These are phyloP conservation scores for Leccinum subtestaceum DNA, from an alignment of 768 basidiomycete genomes.

Conservation along the genomic window DNA sequence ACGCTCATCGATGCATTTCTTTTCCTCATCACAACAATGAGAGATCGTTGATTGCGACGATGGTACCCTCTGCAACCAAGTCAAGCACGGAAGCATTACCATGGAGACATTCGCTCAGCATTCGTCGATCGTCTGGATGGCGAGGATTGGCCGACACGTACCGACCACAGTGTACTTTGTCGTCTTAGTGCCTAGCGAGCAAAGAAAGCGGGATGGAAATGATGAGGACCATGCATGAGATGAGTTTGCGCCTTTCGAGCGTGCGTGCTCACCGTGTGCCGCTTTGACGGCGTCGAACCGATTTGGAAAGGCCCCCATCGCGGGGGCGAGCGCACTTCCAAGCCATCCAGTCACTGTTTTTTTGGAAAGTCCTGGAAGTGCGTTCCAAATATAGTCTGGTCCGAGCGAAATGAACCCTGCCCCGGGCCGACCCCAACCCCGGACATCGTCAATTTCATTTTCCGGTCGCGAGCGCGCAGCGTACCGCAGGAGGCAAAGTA, in stretches of 20 bases:
- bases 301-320: constrained; percentile 38
- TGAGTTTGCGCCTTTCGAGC: neutral
- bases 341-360: constrained; percentile 26
- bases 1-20: neutral
- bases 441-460: neutral
- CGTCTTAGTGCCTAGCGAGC: constrained; percentile 25
- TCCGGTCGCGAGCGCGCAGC: neutral
- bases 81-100: constrained; percentile 28
- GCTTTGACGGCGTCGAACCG: constrained; percentile 53
- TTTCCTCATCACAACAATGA: neutral
- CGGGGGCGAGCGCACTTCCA: constrained; percentile 40
- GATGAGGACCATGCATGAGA: neutral
- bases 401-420: constrained; percentile 57
- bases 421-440: neutral
- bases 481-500: constrained; percentile 52
- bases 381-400: constrained; percentile 55
- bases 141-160: neutral
- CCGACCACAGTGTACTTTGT: constrained; percentile 42
- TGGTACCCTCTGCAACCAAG: constrained; percentile 39
- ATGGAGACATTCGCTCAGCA: constrained; percentile 11
- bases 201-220: neutral
- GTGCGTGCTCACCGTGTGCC: constrained; percentile 39
- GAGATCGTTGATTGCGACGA: constrained; percentile 40
- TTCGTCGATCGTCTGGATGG: too few relatives aligned
- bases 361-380: constrained; percentile 36